phyloP scores from a whole-genome alignment of 2,329 filamentous ascomycete genomes.

The Zymoseptoria tritici region DNA sequence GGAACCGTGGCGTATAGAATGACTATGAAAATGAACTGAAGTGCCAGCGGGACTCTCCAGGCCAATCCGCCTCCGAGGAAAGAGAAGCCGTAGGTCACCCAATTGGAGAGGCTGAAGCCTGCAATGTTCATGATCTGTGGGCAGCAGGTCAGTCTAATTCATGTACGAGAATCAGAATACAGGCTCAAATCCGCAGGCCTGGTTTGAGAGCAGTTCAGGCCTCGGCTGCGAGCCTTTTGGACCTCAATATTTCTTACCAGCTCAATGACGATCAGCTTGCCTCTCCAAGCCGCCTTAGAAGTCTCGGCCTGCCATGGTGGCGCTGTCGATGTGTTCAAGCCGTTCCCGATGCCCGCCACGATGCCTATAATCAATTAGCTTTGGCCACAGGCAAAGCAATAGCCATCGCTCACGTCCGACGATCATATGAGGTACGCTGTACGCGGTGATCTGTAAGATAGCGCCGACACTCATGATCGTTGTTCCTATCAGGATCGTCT shows the following conservation, averaged over 20 bases:
- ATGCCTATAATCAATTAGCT: slow-evolving; percentile 22
- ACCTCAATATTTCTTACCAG: slow-evolving; percentile 21
- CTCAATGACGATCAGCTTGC: slow-evolving; percentile 30
- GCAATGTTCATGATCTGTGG: slow-evolving; percentile 37
- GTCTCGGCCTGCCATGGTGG: slow-evolving; percentile 48
- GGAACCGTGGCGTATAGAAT: slow-evolving; percentile 40
- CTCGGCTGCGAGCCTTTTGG: neutral
- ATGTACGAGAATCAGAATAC: neutral
- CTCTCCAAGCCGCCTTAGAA: slow-evolving; percentile 35
- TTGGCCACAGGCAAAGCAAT: neutral
- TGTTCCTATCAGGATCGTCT: slow-evolving; percentile 41
- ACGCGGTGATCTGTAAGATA: slow-evolving; percentile 42
- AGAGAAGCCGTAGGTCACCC: slow-evolving; percentile 47
- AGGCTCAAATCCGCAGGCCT: neutral
- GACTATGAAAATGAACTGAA: slow-evolving; percentile 46
- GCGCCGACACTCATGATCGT: slow-evolving; percentile 45
- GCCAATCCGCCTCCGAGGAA: slow-evolving; percentile 37
- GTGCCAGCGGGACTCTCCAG: slow-evolving; percentile 42
- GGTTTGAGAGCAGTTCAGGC: neutral
- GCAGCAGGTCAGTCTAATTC: neutral
- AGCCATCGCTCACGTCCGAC: slow-evolving; percentile 31
- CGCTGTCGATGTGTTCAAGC: slow-evolving; percentile 41
- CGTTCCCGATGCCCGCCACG: slow-evolving; percentile 43
- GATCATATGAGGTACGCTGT: slow-evolving; percentile 41
- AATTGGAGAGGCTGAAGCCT: slow-evolving; percentile 45